Evolutionary conservation across 179 eudicot species (phyloP).

Genomic region (Beta corolliflora): DNA sequence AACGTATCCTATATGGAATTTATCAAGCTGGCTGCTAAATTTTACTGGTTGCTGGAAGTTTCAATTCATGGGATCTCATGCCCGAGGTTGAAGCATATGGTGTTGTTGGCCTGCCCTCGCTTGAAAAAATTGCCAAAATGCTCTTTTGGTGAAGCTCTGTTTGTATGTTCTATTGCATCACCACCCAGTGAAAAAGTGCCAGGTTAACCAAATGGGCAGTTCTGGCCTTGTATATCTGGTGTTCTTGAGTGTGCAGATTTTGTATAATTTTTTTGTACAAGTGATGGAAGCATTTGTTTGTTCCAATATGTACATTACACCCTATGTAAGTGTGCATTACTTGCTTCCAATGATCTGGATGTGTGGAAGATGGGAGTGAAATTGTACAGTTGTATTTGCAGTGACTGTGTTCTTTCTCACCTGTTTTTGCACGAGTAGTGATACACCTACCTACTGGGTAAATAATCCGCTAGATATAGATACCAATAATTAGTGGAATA

Average conservation of each 20-base stretch:
- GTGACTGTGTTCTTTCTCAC: not conserved
- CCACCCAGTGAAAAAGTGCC: conserved; percentile 17
- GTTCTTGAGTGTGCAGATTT: conserved; percentile 16
- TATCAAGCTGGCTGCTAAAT: conserved; percentile 10
- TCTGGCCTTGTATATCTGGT: conserved; percentile 15
- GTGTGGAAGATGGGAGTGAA: conserved; percentile 5
- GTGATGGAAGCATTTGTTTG: conserved; percentile 17
- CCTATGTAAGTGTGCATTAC: not conserved
- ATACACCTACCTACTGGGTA: too few relatives aligned
- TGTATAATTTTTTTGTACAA: conserved; percentile 19
- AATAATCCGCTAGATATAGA: too few relatives aligned
- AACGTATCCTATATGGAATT: conserved; percentile 1
- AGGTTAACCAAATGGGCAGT: conserved; percentile 1
- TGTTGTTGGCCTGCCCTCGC: conserved; percentile 4
- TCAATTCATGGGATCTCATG: conserved; percentile 6
- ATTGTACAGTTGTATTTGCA: conserved; percentile 7
- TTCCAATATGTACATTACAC: conserved; percentile 19
- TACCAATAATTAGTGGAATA: too few relatives aligned
- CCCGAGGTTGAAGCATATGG: conserved; percentile 4
- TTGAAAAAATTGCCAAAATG: conserved; percentile 3
- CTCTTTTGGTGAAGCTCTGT: conserved; percentile 6
- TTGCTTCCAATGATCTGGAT: conserved; percentile 8
- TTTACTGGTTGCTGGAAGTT: conserved; percentile 4
- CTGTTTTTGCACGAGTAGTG: not conserved
- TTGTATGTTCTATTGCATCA: conserved; percentile 21